phyloP scores from a whole-genome alignment of 495 filamentous ascomycete species.

The Rhizodiscina lignyota region DNA sequence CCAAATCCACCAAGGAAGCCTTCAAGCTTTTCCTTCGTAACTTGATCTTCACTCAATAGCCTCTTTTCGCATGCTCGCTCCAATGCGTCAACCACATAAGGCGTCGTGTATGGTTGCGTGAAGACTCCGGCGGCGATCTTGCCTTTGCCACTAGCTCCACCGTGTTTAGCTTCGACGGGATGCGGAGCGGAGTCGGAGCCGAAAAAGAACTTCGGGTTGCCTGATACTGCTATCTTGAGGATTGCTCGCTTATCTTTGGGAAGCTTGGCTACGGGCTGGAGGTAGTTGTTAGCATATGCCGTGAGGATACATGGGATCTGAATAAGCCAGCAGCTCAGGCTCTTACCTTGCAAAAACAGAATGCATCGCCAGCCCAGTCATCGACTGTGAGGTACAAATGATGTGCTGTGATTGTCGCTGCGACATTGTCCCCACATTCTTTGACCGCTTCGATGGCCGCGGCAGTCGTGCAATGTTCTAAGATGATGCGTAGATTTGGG shows the following conservation, averaged over 20 bases:
- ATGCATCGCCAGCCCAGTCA: constrained; percentile 55
- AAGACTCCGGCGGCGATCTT: constrained; percentile 74
- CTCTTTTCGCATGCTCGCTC: constrained; percentile 51
- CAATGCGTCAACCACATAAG: constrained; percentile 55
- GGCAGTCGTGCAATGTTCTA: constrained; percentile 70
- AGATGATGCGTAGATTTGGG: constrained; percentile 64
- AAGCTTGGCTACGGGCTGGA: constrained; percentile 24
- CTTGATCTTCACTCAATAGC: constrained; percentile 43
- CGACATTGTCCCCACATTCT: constrained; percentile 58
- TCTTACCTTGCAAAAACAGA: constrained; percentile 89
- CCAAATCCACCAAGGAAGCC: constrained; percentile 66
- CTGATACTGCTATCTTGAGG: constrained; percentile 46
- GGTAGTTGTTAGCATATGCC: not conserved
- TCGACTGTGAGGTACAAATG: constrained; percentile 68
- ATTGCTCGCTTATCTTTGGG: constrained; percentile 63
- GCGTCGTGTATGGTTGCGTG: constrained; percentile 75
- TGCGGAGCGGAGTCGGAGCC: constrained; percentile 48
- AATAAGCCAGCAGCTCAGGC: constrained; percentile 18
- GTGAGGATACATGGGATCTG: constrained; percentile 7
- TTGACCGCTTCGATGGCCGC: constrained; percentile 67
- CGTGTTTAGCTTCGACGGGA: constrained; percentile 53
- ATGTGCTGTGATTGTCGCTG: constrained; percentile 59
- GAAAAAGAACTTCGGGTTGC: constrained; percentile 72
- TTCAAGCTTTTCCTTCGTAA: constrained; percentile 53
- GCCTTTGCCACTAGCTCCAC: constrained; percentile 29